Evolutionary conservation across 2,329 filamentous ascomycete genomes (phyloP), one percentile per base, ranked within the genome.

Genomic region (Penicillium sp.): DNA sequence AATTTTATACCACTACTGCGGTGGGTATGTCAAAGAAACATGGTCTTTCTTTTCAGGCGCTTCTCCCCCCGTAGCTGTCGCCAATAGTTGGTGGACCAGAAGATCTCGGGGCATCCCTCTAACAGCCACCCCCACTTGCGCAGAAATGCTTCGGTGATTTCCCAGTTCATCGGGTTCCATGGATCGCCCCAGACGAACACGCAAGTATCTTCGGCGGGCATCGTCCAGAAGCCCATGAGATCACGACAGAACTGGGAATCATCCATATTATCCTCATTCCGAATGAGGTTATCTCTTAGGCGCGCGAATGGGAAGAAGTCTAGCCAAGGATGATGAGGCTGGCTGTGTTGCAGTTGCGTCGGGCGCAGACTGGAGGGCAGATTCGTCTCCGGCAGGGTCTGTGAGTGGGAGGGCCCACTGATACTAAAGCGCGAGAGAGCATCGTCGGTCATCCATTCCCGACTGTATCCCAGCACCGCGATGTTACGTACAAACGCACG

Each of bases 301-400:
- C n/a, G 44, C 15, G 56, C 41, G 49, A 53, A 59, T 5, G 60
- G 60, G 23, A 62, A 62, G 41, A 62, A 59, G 19, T 62, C 60
- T 30, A 62, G 17, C 56, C 60, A 62, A 3, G 60, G 50, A 44
- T 62, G 60, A 23, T 62, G 60, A n/a, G 49, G 56, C 29, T 15
- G 49, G 8, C n/a, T 49, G 4, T 21, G 31, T 23, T 62, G 60
- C 11, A 58, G 38, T 35, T 1, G 54, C 31, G 44, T 46, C 19
- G 44, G 44, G 2, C 15, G 44, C 15, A 46, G 44, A 7, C 15
- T 7, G 7, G 8, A n/a, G 7, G 44, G 44, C 9, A 46, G 44
- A 26, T 26, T 26, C 19, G 44, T 17, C 19, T 19, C 44, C 44
- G 19, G 17, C 7, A 19, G 4, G 17, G 44, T 2, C 19, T 2